Evolutionary conservation across 345 rosid species (phyloP), one percentile per base, ranked within the genome.

Genomic region (Melastoma malabathricum): DNA sequence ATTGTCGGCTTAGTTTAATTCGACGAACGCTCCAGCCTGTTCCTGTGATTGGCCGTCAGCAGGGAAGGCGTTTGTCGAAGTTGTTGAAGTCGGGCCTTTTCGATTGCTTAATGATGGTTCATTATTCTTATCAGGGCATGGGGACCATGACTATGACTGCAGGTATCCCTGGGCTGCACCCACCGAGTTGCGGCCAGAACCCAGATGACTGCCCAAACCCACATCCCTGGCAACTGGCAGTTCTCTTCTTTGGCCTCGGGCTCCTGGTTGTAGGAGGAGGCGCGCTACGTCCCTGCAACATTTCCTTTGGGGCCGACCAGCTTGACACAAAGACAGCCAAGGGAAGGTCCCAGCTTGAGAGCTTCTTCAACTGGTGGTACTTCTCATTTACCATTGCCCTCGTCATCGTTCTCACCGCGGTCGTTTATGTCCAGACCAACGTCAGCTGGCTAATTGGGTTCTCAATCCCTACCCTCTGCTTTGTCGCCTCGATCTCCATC

Each of bases 281-380:
- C 6, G 83, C 79, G 13, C 71, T 82, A 9, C 64, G 89, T 60
- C 89, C 95, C 15, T 80, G 89, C 64, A 78, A 80, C 67, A 83
- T 86, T n/a, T 77, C 88, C 1, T 86, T 83, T 16, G 95, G 95
- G 15, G 87, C 92, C 1, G 95, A 83, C 62, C 88, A 83, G 59
- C 82, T 86, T 27, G 76, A 82, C 57, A 68, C 77, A 13, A 51
- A 18, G 13, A 83, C 83, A 1, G 62, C 59, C 4, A 69, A 72
- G n/a, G 86, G 86, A 47, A 68, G 64, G 55, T 52, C 68, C 5
- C 80, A 76, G 34, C 69, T 80, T 3, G 77, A 75, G 44, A 77
- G 79, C 50, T 86, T 83, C 75, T 86, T 80, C 76, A 83, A 78
- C 58, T 83, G 92, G 89, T 83, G 84, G 88, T 86, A 86, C 64